Evolutionary conservation across 2,329 filamentous ascomycete species (phyloP), one percentile per base, ranked within the genome.

Genomic region (Aspergillus sp.): DNA sequence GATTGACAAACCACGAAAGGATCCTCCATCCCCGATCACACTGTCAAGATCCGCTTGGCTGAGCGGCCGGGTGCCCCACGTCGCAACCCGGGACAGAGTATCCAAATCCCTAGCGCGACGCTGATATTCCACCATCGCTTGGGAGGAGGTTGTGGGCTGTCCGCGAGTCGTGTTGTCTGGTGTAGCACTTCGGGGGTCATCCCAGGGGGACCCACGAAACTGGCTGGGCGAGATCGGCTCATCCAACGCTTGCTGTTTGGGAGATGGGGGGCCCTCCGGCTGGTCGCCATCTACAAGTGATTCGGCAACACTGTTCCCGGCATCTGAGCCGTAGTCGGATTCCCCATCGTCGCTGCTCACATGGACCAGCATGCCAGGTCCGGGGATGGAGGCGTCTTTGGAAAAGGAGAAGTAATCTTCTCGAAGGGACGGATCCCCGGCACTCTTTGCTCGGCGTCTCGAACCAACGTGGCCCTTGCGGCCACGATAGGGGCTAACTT

Each of bases 51-150:
- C 81, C 14, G 76, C 76, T 49, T 81, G 78, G 60, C 77, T 75
- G 32, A 79, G 66, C 47, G 76, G 71, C 20, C 71, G 69, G 23
- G 80, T 82, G 19, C 80, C 80, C 64, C 81, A 76, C 9, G 81
- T 84, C 16, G 81, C 81, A 43, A 77, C 73, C 44, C 81, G 74
- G 13, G 81, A 84, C 42, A 77, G 73, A 7, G 76, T 77, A 47
- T 84, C 81, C 14, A 80, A 69, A 49, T 82, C 79, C 42, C 73
- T 76, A 3, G 77, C 77, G 45, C 76, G 74, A 57, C 73, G 69
- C 29, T 73, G 65, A 58, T 78, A 84, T 38, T 76, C 73, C 66
- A 76, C 72, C 64, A 83, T 83, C n/a, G 81, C 81, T 38, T 76
- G 77, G 58, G 76, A 80, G 0, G 81, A 81, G 7, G 74, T 81